Base-by-base conservation (phyloP, 805 yeast species). In the Kodamaea fukazawae region DNA sequence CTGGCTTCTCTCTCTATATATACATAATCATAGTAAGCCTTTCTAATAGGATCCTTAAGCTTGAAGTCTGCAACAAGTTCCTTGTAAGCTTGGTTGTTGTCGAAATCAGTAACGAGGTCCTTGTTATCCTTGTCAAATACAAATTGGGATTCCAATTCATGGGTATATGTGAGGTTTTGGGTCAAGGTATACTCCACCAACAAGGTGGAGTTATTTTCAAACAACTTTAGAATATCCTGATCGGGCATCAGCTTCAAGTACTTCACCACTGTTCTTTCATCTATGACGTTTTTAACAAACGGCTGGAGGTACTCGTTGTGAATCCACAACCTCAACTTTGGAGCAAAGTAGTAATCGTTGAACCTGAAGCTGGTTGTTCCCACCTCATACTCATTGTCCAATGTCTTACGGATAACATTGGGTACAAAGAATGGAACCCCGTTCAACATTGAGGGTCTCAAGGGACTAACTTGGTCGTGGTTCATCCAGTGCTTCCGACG, bases 401-500 rank as follows among this genome's bases (percentile, higher is more conserved):
- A 38, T 17, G 42, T 38, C 7, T 39, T 31, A 28, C 40, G 15
- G 32, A 42, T 28, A 26, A 35, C 43, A 22, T 44, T 32, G 5
- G 52, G 52, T 16, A 44, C 35, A 18, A 36, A 44, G 2, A 45
- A 42, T 1, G 48, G 47, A 26, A 42, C 48, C 6, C 48, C 52
- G 10, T 38, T 38, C 3, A 44, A 18, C 36, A 36, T 22, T 5
- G 50, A 17, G 8, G 29, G 26, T 17, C 39, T 38, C 27, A 48
- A 39, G 1, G 47, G 48, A 12, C 41, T 40, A 3, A 48, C 12
- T 32, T 44, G 57, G 32, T 55, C 59, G 32, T 50, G 53, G 31
- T 45, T 48, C 16, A 53, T 40, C 62, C 63, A 60, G 43, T 61
- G 67, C 45, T 58, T 61, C 43, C 65, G 48, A 41, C 67, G 44